Percentiles rank a stretch among this genome's conserved stretches.
Conservation (phyloP, 73 alveolate genomes). For the Blepharisma stoltei region DNA sequence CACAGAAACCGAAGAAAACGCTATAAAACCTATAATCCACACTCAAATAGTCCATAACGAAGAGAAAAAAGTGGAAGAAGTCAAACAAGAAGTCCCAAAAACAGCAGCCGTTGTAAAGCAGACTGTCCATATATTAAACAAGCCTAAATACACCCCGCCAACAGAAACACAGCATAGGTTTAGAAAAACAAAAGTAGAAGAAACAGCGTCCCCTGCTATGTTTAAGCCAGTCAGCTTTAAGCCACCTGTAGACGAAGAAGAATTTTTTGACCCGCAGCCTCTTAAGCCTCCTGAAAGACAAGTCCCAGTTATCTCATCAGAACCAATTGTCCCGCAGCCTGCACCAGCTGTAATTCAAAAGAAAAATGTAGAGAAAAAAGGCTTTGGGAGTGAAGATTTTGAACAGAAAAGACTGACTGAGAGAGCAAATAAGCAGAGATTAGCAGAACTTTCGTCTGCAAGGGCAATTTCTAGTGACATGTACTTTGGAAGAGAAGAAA, state of each 20-base stretch:
- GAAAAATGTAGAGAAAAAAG: constrained; percentile 17
- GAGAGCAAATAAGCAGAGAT: not conserved
- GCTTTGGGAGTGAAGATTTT: not conserved
- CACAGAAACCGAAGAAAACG: not conserved
- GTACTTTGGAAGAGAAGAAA: constrained; percentile 23
- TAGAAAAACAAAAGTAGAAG: constrained; percentile 23
- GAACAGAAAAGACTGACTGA: not conserved
- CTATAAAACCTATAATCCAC: not conserved
- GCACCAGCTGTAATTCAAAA: constrained; percentile 14
- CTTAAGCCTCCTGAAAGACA: not conserved
- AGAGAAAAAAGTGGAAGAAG: not conserved
- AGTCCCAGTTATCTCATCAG: not conserved
- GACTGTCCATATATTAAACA: no score
- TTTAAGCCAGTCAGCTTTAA: constrained; percentile 24
- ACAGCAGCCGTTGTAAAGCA: no score
- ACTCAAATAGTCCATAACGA: not conserved
- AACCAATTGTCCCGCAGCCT: not conserved
- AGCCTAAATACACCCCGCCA: not conserved
- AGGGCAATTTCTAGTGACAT: constrained; percentile 17
- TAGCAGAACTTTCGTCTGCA: not conserved
- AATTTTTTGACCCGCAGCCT: constrained; percentile 27
- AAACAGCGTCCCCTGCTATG: not conserved
- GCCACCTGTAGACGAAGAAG: constrained; percentile 16
- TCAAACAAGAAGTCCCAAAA: not conserved
- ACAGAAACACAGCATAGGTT: constrained; percentile 23